phyloP scores from a whole-genome alignment of 2,329 filamentous ascomycete species.

The Xylaria sp. region DNA sequence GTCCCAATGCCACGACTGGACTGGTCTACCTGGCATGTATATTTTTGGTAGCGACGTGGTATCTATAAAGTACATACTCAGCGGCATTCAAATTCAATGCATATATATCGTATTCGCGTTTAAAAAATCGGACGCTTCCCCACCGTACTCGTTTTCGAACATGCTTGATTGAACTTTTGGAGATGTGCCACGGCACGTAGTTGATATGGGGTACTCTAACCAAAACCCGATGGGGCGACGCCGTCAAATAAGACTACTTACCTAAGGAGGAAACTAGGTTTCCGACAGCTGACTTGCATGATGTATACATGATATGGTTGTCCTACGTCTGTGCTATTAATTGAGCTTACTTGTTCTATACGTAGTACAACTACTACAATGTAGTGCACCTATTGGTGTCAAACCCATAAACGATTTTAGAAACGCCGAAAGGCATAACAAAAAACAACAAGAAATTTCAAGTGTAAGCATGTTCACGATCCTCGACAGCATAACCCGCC shows the following conservation, averaged over 20 bases:
- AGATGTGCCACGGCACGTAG: neutral
- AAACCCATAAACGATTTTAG: no score
- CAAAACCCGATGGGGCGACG: neutral
- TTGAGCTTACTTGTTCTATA: no score
- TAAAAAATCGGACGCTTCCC: neutral
- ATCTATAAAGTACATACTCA: slow-evolving; percentile 8
- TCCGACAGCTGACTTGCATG: no score
- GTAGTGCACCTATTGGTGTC: no score
- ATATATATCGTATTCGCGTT: slow-evolving; percentile 11
- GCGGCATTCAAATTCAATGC: neutral
- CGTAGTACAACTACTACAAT: no score
- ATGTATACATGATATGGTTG: no score
- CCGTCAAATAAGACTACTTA: no score
- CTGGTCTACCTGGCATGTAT: slow-evolving; percentile 5
- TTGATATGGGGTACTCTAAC: neutral
- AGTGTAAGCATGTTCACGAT: slow-evolving; percentile 42
- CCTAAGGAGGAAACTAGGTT: no score
- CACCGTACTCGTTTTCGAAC: slow-evolving; percentile 17
- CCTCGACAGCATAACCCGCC: slow-evolving; percentile 37
- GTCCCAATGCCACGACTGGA: neutral
- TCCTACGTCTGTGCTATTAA: no score
- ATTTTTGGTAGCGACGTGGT: slow-evolving; percentile 11
- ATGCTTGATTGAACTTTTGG: neutral
- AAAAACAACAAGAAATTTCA: neutral
- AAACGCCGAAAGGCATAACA: neutral